phyloP scores from a whole-genome alignment of 2,329 filamentous ascomycete genomes.

The Neopestalotiopsis sp. region DNA sequence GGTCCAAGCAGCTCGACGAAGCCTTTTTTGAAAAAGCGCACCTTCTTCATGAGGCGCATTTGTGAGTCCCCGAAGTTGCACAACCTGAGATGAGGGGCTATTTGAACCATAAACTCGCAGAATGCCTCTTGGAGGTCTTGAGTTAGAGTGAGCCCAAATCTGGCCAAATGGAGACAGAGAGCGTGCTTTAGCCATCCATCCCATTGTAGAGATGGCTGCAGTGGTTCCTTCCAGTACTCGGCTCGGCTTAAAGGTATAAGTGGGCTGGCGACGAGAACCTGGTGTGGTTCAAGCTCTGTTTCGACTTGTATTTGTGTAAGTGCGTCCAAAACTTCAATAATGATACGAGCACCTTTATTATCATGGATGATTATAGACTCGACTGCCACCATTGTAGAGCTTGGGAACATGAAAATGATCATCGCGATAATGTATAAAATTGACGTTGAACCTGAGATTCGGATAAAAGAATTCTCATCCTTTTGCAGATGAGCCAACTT shows the following conservation, averaged over 20 bases:
- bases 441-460: background rate
- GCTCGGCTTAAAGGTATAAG: background rate
- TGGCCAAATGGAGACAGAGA: background rate
- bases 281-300: background rate
- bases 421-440: background rate
- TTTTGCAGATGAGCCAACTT: background rate
- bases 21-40: background rate
- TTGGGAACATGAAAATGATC: background rate
- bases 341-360: background rate
- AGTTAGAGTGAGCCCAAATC: background rate
- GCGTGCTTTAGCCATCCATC: background rate
- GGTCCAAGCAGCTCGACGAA: background rate
- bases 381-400: background rate
- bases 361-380: background rate
- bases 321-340: background rate
- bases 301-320: background rate
- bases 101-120: background rate
- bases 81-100: background rate
- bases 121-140: background rate
- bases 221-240: background rate
- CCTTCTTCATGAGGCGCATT: background rate
- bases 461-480: background rate
- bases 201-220: background rate
- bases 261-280: background rate
- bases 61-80: background rate